phyloP scores from a whole-genome alignment of 441 rosid species.

The Metrosideros polymorpha region DNA sequence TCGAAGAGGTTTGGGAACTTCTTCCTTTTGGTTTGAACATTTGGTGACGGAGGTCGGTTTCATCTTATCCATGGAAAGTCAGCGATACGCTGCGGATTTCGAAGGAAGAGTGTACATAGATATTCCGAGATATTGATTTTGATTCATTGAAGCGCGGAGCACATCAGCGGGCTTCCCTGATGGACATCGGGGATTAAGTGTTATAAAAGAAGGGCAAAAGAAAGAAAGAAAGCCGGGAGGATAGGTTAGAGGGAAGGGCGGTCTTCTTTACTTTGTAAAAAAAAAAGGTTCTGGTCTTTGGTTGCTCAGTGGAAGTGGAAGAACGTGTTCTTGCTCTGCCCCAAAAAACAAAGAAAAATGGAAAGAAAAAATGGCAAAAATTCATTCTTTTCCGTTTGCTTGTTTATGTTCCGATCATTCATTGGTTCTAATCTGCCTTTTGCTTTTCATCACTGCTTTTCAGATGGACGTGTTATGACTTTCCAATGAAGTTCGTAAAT shows the following conservation, averaged over 20 bases:
- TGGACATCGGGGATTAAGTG: background rate
- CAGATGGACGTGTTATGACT: background rate
- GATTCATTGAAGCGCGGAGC: background rate
- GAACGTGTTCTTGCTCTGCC: background rate
- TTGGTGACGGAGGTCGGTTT: background rate
- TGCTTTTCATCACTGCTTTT: background rate
- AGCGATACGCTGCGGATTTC: background rate
- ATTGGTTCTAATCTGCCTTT: background rate
- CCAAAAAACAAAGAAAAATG: background rate
- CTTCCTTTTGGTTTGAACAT: background rate
- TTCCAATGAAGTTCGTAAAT: background rate
- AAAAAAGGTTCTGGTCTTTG: background rate
- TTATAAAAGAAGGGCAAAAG: background rate
- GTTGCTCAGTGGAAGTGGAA: background rate
- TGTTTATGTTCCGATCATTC: background rate
- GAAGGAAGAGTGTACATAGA: background rate
- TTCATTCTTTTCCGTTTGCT: background rate
- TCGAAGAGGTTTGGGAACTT: background rate
- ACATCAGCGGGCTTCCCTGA: background rate
- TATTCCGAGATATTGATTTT: background rate
- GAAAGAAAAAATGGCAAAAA: background rate
- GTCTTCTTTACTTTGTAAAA: background rate
- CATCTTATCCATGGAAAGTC: background rate
- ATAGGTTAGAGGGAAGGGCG: background rate
- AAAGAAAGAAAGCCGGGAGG: background rate